These are phyloP conservation scores for Jamesozyma piceae DNA, from an alignment of 805 yeast genomes.

Conservation along the genomic window DNA sequence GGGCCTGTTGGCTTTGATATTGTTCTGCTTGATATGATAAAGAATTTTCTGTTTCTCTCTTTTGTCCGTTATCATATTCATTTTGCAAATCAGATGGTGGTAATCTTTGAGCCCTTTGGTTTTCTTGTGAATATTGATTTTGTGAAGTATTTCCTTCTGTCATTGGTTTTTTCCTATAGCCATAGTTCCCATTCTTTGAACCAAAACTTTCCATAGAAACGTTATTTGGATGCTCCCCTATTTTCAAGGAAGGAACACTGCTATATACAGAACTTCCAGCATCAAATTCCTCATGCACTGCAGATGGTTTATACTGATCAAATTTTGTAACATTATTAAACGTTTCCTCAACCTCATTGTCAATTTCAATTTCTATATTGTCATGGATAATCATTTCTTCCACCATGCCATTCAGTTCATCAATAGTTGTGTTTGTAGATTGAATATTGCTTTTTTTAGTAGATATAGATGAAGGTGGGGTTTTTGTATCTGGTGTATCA, in stretches of 20 bases:
- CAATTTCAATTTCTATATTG: constrained; percentile 1
- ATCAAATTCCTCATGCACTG: constrained; percentile 14
- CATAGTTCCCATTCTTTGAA: not conserved
- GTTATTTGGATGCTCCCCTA: not conserved
- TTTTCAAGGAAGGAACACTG: constrained; percentile 11
- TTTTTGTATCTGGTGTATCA: constrained; percentile 7
- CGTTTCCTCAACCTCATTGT: constrained; percentile 10
- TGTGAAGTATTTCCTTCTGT: not conserved
- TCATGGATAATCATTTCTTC: constrained; percentile 23
- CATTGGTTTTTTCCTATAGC: not conserved
- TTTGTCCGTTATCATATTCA: not conserved
- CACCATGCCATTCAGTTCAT: constrained; percentile 31
- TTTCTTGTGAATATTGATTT: not conserved
- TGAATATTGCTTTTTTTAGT: constrained; percentile 9
- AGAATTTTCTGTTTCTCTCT: not conserved
- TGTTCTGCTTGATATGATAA: not conserved
- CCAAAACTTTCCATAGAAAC: not conserved
- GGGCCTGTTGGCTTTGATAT: not conserved
- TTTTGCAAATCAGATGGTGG: not conserved
- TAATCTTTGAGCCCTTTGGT: not conserved
- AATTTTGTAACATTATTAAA: constrained; percentile 24
- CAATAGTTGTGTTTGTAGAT: constrained; percentile 18
- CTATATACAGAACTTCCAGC: constrained; percentile 10
- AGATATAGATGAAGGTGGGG: constrained; percentile 5
- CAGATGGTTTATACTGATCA: constrained; percentile 24